Conservation (phyloP, 345 rosid species). For the Linum lewisii region DNA sequence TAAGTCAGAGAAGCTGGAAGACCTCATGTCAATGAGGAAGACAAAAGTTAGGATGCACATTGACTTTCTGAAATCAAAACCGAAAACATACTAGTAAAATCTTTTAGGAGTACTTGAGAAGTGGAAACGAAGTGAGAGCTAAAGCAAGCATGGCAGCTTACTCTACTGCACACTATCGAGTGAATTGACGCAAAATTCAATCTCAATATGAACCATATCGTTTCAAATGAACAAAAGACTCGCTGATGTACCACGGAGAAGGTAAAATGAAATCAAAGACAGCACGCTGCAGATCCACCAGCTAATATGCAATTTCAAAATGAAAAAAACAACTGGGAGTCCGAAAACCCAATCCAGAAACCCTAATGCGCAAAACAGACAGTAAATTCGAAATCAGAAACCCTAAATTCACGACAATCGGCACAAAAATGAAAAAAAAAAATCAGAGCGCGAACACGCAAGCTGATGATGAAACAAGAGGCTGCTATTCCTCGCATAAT, state of each 20-base stretch:
- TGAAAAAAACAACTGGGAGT: constrained; percentile 31
- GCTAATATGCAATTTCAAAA: constrained; percentile 15
- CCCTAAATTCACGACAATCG: constrained; percentile 15
- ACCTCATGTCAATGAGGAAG: neutral
- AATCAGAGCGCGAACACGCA: constrained; percentile 13
- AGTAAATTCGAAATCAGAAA: constrained; percentile 18
- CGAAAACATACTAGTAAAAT: constrained; percentile 2
- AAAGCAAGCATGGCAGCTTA: neutral
- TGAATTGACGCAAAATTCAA: constrained; percentile 2
- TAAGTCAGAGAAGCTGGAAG: neutral
- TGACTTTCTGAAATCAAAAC: constrained; percentile 4
- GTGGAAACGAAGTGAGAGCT: constrained; percentile 17
- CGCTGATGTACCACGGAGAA: constrained; percentile 11
- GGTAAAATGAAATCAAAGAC: constrained; percentile 17
- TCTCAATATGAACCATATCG: constrained; percentile 6
- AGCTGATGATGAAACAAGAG: constrained; percentile 16
- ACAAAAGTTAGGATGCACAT: neutral
- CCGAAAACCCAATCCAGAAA: constrained; percentile 23
- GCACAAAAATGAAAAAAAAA: constrained; percentile 14
- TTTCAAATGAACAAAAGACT: constrained; percentile 9
- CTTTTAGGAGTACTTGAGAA: constrained; percentile 2
- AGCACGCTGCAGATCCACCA: constrained; percentile 48
- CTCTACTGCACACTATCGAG: constrained; percentile 10
- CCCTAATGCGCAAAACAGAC: constrained; percentile 18
- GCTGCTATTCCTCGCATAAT: constrained; percentile 17